These are phyloP conservation scores for Pleurotus djamor DNA, from an alignment of 768 basidiomycete species.

Conservation along the genomic window DNA sequence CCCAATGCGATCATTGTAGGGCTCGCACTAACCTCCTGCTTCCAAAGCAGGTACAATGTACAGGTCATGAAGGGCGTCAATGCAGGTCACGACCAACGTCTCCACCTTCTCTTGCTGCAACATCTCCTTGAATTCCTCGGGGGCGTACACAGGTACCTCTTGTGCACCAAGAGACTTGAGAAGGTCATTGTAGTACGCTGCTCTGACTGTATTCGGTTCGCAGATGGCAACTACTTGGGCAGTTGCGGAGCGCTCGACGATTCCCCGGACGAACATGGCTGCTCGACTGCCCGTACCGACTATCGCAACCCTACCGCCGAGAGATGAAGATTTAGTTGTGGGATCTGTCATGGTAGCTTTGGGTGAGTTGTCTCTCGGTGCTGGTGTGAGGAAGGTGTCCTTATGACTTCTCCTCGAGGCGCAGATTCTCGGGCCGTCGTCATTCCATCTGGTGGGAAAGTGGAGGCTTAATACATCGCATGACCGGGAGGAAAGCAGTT, in stretches of 20 bases:
- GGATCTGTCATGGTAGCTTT: not conserved
- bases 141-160: constrained; percentile 33
- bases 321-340: constrained; percentile 18
- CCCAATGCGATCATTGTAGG: not conserved
- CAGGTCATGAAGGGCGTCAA: constrained; percentile 44
- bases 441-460: too few species aligned
- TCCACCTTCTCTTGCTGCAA: constrained; percentile 41
- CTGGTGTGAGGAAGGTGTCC: not conserved
- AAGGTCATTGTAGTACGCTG: constrained; percentile 41
- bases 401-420: too few species aligned
- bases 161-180: constrained; percentile 34
- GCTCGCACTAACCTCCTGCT: constrained; percentile 32
- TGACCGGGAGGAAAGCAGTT: too few species aligned
- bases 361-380: not conserved
- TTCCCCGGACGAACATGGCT: constrained; percentile 44
- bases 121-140: constrained; percentile 42
- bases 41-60: constrained; percentile 44
- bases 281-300: constrained; percentile 40
- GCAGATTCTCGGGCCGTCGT: too few species aligned
- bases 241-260: constrained; percentile 38
- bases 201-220: constrained; percentile 44
- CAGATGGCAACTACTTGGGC: constrained; percentile 40
- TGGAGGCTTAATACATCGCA: too few species aligned
- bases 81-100: constrained; percentile 45
- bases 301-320: constrained; percentile 36